These are phyloP conservation scores for Fusarium abutilonis DNA, from an alignment of 2,329 filamentous ascomycete genomes.

Conservation along the genomic window DNA sequence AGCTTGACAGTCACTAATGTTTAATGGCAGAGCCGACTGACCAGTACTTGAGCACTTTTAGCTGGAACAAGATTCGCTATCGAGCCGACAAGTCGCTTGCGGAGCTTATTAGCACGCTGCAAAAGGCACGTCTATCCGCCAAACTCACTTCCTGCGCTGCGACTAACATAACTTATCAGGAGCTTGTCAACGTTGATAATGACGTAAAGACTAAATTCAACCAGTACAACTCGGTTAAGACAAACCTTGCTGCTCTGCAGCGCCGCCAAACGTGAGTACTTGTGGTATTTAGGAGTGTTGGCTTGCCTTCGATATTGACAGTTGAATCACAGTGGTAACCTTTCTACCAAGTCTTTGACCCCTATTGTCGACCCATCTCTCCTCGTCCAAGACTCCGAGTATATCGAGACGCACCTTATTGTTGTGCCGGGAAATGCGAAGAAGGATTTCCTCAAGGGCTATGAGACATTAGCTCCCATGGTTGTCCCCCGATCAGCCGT, in stretches of 20 bases:
- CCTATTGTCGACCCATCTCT: constrained; percentile 83
- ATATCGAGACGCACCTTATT: constrained; percentile 93
- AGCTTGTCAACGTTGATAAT: constrained; percentile 90
- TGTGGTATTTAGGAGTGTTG: not conserved
- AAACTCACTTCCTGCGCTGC: not conserved
- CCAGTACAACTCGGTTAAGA: constrained; percentile 93
- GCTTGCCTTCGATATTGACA: constrained; percentile 9
- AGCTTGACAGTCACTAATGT: constrained; percentile 39
- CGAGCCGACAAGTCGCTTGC: constrained; percentile 88
- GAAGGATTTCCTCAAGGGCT: constrained; percentile 89
- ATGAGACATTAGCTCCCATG: constrained; percentile 90
- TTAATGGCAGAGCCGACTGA: constrained; percentile 83
- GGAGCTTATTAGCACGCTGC: constrained; percentile 86
- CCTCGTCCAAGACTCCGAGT: constrained; percentile 90
- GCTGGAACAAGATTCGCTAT: constrained; percentile 98
- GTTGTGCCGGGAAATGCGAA: constrained; percentile 82
- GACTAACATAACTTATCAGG: constrained; percentile 59
- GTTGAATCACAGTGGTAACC: constrained; percentile 74
- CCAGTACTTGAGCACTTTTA: constrained; percentile 87
- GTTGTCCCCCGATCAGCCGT: constrained; percentile 89
- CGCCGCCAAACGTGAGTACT: constrained; percentile 81
- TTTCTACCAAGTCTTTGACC: constrained; percentile 92
- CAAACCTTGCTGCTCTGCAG: constrained; percentile 81
- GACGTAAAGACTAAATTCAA: constrained; percentile 94
- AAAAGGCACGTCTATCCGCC: constrained; percentile 70